Evolutionary conservation across 2,329 filamentous ascomycete species (phyloP), one percentile per base, ranked within the genome.

Genomic region (Stagonosporopsis cucurbitacearum): DNA sequence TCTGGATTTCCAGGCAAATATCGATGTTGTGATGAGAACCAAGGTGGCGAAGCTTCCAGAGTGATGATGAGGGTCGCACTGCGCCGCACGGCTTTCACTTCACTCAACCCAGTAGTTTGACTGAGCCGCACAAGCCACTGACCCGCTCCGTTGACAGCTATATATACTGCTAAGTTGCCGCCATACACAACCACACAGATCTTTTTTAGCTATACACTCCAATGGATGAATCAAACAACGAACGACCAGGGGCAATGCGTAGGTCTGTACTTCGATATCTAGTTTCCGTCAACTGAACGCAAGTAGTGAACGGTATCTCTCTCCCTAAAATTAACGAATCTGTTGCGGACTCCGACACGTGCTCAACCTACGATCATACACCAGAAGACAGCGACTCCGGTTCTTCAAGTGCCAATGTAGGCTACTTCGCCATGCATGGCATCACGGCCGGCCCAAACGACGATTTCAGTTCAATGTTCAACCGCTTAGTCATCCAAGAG

Each of bases 401-500:
- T 9, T 50, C 46, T 6, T 52, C 48, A 15, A 23, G 41, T 6
- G 20, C 15, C n/a, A 41, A 35, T 15, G 22, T 17, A 20, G 46
- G 40, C 44, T 54, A 54, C 25, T 54, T 54, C 17, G 40, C 39
- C 8, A 41, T 20, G n/a, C 52, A 44, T n/a, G 63, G 58, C 40
- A 65, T 67, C 39, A 20, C 36, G 9, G 33, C 51, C 6, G 47
- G 60, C 7, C 52, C 54, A 0, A 36, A 49, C 2, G 57, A 57
- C 2, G 40, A 42, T 15, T 50, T 67, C 39, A 25, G 41, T 20
- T 43, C 49, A 23, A 47, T 62, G 19, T 65, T 69, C 48, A 50
- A 47, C 11, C 64, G 59, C 4, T 56, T 69, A 15, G 55, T 57
- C 5, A 52, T 52, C 19, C 48, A 52, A 4, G 43, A 60, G 36